A percentile compares a stretch with the other conserved stretches of the same genome.
Evolutionary conservation across 805 yeast genomes (phyloP).

Genomic region (Candida maris): DNA sequence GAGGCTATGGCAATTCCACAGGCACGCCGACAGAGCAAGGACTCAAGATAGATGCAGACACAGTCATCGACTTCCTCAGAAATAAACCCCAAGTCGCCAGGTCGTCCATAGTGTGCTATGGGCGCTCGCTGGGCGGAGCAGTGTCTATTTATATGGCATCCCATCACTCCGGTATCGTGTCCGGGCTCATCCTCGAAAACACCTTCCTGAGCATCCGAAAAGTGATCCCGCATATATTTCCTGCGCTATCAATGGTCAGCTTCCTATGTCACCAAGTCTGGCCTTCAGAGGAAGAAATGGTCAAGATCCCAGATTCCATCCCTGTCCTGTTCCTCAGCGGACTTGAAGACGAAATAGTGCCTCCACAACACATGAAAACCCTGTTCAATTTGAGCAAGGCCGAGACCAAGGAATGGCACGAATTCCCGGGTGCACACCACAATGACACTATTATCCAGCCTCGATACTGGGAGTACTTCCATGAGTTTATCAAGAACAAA

Average conservation of each 20-base stretch:
- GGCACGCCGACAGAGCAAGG: conserved; percentile 79
- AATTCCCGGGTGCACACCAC: conserved; percentile 63
- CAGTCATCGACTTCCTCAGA: conserved; percentile 57
- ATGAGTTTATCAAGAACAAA: conserved; percentile 47
- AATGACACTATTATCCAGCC: conserved; percentile 78
- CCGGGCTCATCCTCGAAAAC: conserved; percentile 77
- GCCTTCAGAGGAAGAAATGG: conserved; percentile 68
- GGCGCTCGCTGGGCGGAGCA: conserved; percentile 94
- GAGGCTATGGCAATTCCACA: conserved; percentile 85
- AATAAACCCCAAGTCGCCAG: conserved; percentile 49
- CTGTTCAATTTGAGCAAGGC: conserved; percentile 53
- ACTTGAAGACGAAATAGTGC: conserved; percentile 81
- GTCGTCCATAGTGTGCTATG: conserved; percentile 66
- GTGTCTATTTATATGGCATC: conserved; percentile 82
- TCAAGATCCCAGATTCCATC: conserved; percentile 44
- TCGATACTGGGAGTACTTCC: conserved; percentile 72
- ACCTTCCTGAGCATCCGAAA: conserved; percentile 76
- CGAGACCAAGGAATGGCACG: conserved; percentile 47
- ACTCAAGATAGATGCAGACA: conserved; percentile 74
- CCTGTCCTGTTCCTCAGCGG: conserved; percentile 77
- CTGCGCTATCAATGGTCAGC: conserved; percentile 53
- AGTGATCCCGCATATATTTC: conserved; percentile 71
- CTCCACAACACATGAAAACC: conserved; percentile 73
- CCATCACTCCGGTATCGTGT: conserved; percentile 44
- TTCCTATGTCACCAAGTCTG: conserved; percentile 73